phyloP scores from a whole-genome alignment of 495 filamentous ascomycete species.

The Cercophora samala region DNA sequence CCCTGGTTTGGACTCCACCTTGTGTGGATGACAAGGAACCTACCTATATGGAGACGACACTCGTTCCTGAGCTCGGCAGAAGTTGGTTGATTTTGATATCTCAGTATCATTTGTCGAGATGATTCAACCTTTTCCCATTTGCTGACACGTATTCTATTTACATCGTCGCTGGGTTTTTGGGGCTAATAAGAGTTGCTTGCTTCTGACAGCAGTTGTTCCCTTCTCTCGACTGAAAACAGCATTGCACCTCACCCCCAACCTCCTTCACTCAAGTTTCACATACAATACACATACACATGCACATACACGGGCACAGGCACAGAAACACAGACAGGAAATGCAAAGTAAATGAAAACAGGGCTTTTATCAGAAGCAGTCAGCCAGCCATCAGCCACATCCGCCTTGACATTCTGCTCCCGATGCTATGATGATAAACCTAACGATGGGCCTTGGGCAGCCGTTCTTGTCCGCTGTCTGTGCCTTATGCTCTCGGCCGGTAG shows the following conservation, averaged over 20 bases:
- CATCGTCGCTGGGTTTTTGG: not conserved
- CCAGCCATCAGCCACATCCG: constrained; percentile 7
- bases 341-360: constrained; percentile 3
- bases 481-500: not conserved
- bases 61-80: not conserved
- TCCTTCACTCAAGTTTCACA: no score
- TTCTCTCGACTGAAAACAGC: not conserved
- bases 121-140: not conserved
- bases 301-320: not conserved
- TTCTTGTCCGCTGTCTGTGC: not conserved
- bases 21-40: not conserved
- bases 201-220: not conserved
- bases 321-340: not conserved
- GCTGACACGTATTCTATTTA: no score
- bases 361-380: not conserved
- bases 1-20: constrained; percentile 1
- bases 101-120: not conserved
- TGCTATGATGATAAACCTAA: constrained; percentile 1
- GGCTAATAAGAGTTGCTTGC: not conserved
- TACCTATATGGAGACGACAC: not conserved
- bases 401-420: constrained; percentile 1
- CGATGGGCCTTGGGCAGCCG: not conserved
- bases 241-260: not conserved
- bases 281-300: no score
- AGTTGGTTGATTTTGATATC: not conserved